Evolutionary conservation across 2,329 filamentous ascomycete species (phyloP), one percentile per base, ranked within the genome.

Genomic region (Aspergillus sp.): DNA sequence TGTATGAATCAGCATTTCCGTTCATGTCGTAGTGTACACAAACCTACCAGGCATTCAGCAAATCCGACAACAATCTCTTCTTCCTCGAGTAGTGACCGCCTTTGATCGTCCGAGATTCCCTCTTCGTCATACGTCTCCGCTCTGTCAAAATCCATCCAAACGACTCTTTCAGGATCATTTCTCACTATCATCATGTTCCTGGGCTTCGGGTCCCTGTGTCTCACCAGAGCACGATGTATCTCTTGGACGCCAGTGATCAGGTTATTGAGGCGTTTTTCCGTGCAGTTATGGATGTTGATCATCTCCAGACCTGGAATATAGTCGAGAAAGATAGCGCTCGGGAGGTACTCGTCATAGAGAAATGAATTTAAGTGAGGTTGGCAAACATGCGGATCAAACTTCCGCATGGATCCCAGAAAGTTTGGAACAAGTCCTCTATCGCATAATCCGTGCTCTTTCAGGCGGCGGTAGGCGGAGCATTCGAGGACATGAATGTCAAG

Each of bases 161-260:
- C 31, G 5, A 53, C 57, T 45, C 57, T 53, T n/a, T 62, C 52
- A 1, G 51, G 45, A 41, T 55, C 47, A 48, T 52, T 36, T 19
- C 45, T 42, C 5, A 59, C 34, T 25, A 59, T 43, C 54, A 60
- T 58, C 50, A 59, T 54, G 46, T 58, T 61, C 44, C 58, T 50
- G 2, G 53, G 55, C 6, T 56, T 45, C 3, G 49, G 19, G 41
- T 59, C 55, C 19, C 36, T 25, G 23, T 60, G 56, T 32, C 20
- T 2, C 3, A 61, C 46, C 3, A 50, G 16, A n/a, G 55, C 57
- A 10, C 46, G 23, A 11, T 59, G 57, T 13, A 61, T 58, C 21
- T 59, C 48, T 25, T 32, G 19, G 14, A 59, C 47, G 7, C 55
- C 55, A 4, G 9, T 16, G 13, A 58, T 41, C 17, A 61, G 32